Evolutionary conservation across 768 basidiomycete species (phyloP).

Genomic region (Psilocybe cyanescens): DNA sequence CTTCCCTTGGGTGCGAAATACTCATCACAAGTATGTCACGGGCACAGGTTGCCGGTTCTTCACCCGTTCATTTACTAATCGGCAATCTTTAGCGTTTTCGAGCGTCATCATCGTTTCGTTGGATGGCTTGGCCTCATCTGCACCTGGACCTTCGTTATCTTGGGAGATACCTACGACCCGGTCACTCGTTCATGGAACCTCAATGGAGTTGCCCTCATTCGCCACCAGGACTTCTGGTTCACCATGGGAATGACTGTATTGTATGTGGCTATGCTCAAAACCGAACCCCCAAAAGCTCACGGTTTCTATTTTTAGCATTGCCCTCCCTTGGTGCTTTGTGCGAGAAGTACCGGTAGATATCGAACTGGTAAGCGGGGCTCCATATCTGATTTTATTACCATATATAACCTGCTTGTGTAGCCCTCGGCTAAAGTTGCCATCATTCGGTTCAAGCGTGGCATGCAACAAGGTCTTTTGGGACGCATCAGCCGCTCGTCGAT

Average conservation of each 20-base stretch:
- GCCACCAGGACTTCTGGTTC: conserved; percentile 81
- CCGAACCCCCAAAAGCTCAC: conserved; percentile 14
- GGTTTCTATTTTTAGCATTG: conserved; percentile 49
- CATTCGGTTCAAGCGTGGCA: conserved; percentile 78
- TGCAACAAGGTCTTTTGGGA: conserved; percentile 82
- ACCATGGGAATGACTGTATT: conserved; percentile 73
- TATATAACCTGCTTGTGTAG: conserved; percentile 36
- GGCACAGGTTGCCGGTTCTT: background rate
- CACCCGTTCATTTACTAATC: conserved; percentile 8
- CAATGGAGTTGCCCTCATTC: conserved; percentile 55
- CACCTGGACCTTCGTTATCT: conserved; percentile 67
- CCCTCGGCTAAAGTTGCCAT: conserved; percentile 82
- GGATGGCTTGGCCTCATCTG: conserved; percentile 69
- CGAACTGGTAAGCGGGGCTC: conserved; percentile 60
- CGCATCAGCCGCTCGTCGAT: conserved; percentile 74
- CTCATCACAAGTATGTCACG: conserved; percentile 71
- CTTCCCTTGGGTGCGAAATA: conserved; percentile 81
- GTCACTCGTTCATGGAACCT: conserved; percentile 59
- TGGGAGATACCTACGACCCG: conserved; percentile 65
- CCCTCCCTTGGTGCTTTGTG: conserved; percentile 77
- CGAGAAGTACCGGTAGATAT: conserved; percentile 75
- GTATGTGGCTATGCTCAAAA: conserved; percentile 41
- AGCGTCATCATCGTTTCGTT: conserved; percentile 79
- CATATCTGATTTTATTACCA: conserved; percentile 11
- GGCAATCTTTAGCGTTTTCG: conserved; percentile 59